Base-by-base conservation (phyloP, 139 green algal genomes). In the Ettlia oleoabundans region DNA sequence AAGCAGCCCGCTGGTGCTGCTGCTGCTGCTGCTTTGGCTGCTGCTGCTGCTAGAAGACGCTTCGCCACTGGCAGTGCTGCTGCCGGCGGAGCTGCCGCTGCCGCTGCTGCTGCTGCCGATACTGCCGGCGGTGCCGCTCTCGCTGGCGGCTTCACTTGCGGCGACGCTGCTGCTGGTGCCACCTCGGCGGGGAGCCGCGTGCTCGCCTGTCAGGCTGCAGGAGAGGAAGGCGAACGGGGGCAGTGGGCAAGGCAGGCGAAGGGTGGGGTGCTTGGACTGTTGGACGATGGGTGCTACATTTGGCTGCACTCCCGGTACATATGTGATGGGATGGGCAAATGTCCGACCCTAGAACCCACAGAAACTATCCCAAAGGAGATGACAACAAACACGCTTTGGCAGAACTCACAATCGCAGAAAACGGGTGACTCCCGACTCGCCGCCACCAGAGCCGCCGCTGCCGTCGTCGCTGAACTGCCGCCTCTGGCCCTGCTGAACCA, bases 351-450 rank as follows among this genome's bases (percentile, higher is more conserved):
- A n/a, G n/a, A n/a, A n/a, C n/a, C n/a, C n/a, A n/a, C n/a, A n/a
- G n/a, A n/a, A n/a, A n/a, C n/a, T n/a, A n/a, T n/a, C n/a, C n/a
- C n/a, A n/a, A n/a, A n/a, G n/a, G n/a, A n/a, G n/a, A n/a, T n/a
- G n/a, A n/a, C n/a, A n/a, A n/a, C n/a, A n/a, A n/a, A n/a, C n/a
- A n/a, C n/a, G n/a, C n/a, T n/a, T n/a, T n/a, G n/a, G n/a, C n/a
- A 53, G 37, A 4, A 66, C 73, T 80, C 53, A 80, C 73, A 52
- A 80, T 33, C 73, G 73, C 73, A 51, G 68, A 35, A 80, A 68
- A 35, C 73, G 73, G 35, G 24, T 53, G 1, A 67, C 58, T 28
- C 28, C 38, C 35, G 62, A 51, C 35, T 35, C 71, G 6, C 38
- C 73, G 33, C 73, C 53, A 35, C 52, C 53, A 33, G 35, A 18